A percentile compares a stretch with the other conserved stretches of the same genome.
phyloP scores from a whole-genome alignment of 441 rosid genomes.

The Geranium incanum region DNA sequence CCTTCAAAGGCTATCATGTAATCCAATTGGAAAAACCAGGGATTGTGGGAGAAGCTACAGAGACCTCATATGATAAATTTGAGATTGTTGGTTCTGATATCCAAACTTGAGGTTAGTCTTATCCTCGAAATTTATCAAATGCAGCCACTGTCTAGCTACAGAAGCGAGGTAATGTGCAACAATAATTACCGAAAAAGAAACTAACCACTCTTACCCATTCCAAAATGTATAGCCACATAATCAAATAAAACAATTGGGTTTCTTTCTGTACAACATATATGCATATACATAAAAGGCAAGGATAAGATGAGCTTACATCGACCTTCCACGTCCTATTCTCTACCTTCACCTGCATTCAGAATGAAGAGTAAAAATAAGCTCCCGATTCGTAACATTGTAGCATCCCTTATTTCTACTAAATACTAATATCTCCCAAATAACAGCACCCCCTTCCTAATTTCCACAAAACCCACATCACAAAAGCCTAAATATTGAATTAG shows the following conservation, averaged over 20 bases:
- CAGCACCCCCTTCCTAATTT: background rate
- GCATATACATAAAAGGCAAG: background rate
- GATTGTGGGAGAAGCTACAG: no score
- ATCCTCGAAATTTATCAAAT: background rate
- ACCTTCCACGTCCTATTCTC: slow-evolving; percentile 85
- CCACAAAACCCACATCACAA: background rate
- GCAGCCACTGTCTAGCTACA: background rate
- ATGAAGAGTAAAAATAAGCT: slow-evolving; percentile 9
- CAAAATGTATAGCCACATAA: background rate
- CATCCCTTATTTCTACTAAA: background rate
- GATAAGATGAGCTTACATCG: slow-evolving; percentile 46
- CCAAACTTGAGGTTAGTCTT: background rate
- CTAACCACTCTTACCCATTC: background rate
- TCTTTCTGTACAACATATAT: background rate
- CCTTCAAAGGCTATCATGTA: background rate
- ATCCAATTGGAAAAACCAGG: background rate
- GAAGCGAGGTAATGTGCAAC: background rate
- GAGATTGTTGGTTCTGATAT: no score
- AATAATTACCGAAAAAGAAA: background rate
- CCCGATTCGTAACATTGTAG: background rate
- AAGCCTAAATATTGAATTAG: background rate
- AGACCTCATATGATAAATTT: no score
- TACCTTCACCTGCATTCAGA: slow-evolving; percentile 78
- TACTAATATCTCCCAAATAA: background rate
- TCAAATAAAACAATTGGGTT: background rate